Conservation (phyloP, 768 basidiomycete species). For the Hericium coralloides region DNA sequence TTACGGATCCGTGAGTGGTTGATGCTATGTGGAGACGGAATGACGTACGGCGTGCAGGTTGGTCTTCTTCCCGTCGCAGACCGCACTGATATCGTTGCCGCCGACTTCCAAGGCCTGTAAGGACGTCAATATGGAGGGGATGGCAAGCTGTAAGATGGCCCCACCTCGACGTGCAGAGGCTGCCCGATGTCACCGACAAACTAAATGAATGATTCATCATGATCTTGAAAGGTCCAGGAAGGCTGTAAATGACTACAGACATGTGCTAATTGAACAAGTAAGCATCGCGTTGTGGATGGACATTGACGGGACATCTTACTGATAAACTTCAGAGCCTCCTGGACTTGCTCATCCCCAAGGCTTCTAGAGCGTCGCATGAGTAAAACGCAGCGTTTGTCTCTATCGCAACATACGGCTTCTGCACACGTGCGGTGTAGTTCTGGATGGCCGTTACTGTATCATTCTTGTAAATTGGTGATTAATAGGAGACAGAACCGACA, state of each 20-base stretch:
- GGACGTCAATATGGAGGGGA: not conserved
- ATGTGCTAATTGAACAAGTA: not conserved
- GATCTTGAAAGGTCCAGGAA: not conserved
- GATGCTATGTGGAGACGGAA: too few relatives aligned
- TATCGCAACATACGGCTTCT: constrained; percentile 21
- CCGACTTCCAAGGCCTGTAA: constrained; percentile 27
- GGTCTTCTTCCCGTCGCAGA: constrained; percentile 29
- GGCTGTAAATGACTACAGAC: not conserved
- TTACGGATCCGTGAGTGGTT: not conserved
- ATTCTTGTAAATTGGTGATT: not conserved
- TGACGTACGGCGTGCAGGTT: constrained; percentile 31
- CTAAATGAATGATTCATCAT: constrained; percentile 2
- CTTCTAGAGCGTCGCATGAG: constrained; percentile 4
- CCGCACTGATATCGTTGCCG: constrained; percentile 35
- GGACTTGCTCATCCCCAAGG: constrained; percentile 32
- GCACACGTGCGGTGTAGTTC: constrained; percentile 45
- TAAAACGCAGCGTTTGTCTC: not conserved
- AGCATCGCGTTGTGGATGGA: not conserved
- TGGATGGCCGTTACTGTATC: constrained; percentile 42
- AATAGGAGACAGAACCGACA: not conserved
- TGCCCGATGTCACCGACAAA: constrained; percentile 43
- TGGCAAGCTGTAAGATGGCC: not conserved
- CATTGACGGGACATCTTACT: constrained; percentile 16
- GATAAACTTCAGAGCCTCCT: constrained; percentile 46
- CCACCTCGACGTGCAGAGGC: constrained; percentile 35